A percentile compares a stretch with the other conserved stretches of the same genome.
Evolutionary conservation across 2,329 filamentous ascomycete genomes (phyloP).

Genomic region (Aspergillus ibericus): DNA sequence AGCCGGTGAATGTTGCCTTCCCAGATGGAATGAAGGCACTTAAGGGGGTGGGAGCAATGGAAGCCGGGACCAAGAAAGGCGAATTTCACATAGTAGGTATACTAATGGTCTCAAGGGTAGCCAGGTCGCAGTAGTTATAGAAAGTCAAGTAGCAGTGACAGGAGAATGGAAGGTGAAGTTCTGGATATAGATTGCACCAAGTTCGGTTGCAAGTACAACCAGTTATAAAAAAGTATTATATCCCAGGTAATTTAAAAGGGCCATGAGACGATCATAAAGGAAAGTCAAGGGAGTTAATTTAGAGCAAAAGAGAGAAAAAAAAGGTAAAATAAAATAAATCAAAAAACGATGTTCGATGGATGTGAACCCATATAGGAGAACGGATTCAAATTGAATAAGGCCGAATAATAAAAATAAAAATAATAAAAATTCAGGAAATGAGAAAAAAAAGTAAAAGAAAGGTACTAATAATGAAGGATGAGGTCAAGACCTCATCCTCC

Average conservation of each 20-base stretch:
- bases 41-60: constrained; percentile 44
- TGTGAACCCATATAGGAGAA: constrained; percentile 9
- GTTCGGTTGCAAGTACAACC: constrained; percentile 19
- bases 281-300: constrained; percentile 20
- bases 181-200: constrained; percentile 13
- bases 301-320: constrained; percentile 10
- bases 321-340: constrained; percentile 38
- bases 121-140: constrained; percentile 14
- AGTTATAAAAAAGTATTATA: constrained; percentile 21
- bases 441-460: constrained; percentile 12
- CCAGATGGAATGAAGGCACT: constrained; percentile 34
- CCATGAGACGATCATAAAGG: constrained; percentile 16
- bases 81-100: constrained; percentile 17
- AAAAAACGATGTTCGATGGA: constrained; percentile 10
- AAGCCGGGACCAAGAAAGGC: constrained; percentile 54
- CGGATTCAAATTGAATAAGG: constrained; percentile 13
- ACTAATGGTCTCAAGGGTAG: constrained; percentile 1
- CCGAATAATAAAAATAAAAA: constrained; percentile 16
- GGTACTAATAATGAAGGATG: constrained; percentile 25
- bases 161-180: constrained; percentile 19
- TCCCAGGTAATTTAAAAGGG: constrained; percentile 20
- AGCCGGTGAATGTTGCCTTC: constrained; percentile 29
- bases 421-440: constrained; percentile 10
- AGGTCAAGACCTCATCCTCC: constrained; percentile 40
- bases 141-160: constrained; percentile 7